These are phyloP conservation scores for Musa acuminata DNA, from an alignment of 176 grass and related monocot species.

Conservation along the genomic window DNA sequence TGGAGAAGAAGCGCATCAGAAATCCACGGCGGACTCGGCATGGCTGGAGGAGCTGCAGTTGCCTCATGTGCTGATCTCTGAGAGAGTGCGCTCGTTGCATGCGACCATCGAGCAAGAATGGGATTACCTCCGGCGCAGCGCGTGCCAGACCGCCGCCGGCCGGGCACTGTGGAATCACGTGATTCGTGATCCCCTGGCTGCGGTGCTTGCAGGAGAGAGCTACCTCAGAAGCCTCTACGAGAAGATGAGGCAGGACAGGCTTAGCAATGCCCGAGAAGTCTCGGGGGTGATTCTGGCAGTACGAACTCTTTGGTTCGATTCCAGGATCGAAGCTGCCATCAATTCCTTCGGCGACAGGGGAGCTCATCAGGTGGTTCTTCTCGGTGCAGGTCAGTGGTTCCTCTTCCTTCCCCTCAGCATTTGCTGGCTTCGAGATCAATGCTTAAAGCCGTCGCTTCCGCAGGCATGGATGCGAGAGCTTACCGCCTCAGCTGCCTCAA, in stretches of 20 bases:
- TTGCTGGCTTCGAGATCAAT: neutral
- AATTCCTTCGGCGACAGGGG: conserved; percentile 24
- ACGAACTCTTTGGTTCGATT: conserved; percentile 86
- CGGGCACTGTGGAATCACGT: conserved; percentile 63
- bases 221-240: conserved; percentile 49
- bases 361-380: conserved; percentile 64
- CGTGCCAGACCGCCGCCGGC: conserved; percentile 89
- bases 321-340: conserved; percentile 58
- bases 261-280: conserved; percentile 51
- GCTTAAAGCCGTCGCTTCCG: neutral
- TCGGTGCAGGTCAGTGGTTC: conserved; percentile 73
- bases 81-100: conserved; percentile 58
- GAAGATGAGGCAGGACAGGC: conserved; percentile 64
- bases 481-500: conserved; percentile 69
- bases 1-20: conserved; percentile 11
- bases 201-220: conserved; percentile 60
- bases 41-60: conserved; percentile 17
- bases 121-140: conserved; percentile 64
- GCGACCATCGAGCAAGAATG: conserved; percentile 59
- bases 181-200: conserved; percentile 61
- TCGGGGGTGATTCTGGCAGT: conserved; percentile 86
- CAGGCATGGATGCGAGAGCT: conserved; percentile 94
- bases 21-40: neutral
- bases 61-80: conserved; percentile 28
- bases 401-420: neutral